phyloP scores from a whole-genome alignment of 306 rosid genomes.

The Ochetophila trinervis region DNA sequence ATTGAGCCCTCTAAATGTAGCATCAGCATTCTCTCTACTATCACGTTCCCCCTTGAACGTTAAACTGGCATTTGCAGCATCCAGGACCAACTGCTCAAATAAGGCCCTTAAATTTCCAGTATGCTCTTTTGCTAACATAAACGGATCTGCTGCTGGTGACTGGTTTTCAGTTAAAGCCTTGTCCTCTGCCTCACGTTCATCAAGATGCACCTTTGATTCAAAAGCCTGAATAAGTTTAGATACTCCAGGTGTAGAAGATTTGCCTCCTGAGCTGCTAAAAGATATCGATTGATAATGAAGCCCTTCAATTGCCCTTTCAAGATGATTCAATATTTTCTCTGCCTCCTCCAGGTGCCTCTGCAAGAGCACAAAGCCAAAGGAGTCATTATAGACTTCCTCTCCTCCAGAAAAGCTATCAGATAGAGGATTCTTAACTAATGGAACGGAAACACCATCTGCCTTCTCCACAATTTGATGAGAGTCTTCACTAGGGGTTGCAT shows the following conservation, averaged over 20 bases:
- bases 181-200: slow-evolving; percentile 55
- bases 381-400: slow-evolving; percentile 46
- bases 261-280: slow-evolving; percentile 39
- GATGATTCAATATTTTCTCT: slow-evolving; percentile 48
- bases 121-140: slow-evolving; percentile 43
- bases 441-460: slow-evolving; percentile 24
- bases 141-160: slow-evolving; percentile 41
- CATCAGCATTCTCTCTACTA: slow-evolving; percentile 44
- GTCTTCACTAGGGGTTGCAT: slow-evolving; percentile 32
- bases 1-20: slow-evolving; percentile 39
- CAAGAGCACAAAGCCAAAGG: slow-evolving; percentile 52
- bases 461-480: slow-evolving; percentile 28
- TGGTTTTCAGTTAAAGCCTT: slow-evolving; percentile 31
- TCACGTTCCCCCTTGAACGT: slow-evolving; percentile 62
- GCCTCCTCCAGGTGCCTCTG: slow-evolving; percentile 50
- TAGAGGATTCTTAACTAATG: slow-evolving; percentile 13
- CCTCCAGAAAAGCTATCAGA: slow-evolving; percentile 33
- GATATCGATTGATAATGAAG: slow-evolving; percentile 43
- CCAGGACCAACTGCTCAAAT: slow-evolving; percentile 54
- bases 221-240: slow-evolving; percentile 89
- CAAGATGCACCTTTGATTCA: slow-evolving; percentile 56
- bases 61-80: slow-evolving; percentile 45
- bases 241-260: slow-evolving; percentile 48
- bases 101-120: slow-evolving; percentile 51
- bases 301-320: slow-evolving; percentile 60